These are phyloP conservation scores for Besnoitia besnoiti DNA, from an alignment of 169 alveolate species.

Conservation along the genomic window DNA sequence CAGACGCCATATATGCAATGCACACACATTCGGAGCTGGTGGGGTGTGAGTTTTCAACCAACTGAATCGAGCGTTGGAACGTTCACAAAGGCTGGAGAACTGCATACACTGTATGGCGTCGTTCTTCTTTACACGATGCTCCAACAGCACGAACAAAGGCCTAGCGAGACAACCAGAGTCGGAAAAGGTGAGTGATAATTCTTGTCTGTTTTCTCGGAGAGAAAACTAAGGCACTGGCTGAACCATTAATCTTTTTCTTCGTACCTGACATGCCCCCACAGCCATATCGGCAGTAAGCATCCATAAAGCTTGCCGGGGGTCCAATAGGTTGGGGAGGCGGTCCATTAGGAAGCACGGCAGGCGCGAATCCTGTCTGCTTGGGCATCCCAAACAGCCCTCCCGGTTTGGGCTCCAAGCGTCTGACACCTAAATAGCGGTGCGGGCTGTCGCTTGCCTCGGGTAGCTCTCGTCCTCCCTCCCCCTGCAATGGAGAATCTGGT, in stretches of 20 bases:
- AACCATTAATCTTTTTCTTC: not conserved
- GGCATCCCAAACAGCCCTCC: conserved; percentile 22
- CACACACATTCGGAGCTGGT: too few species aligned
- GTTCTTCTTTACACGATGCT: too few species aligned
- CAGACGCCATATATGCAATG: too few species aligned
- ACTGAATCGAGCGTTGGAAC: too few species aligned
- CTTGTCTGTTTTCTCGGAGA: not conserved
- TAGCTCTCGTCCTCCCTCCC: not conserved
- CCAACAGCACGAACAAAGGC: too few species aligned
- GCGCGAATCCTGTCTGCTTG: conserved; percentile 29
- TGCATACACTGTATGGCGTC: too few species aligned
- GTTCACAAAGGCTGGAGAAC: too few species aligned
- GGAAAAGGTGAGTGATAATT: not conserved
- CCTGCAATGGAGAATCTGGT: not conserved
- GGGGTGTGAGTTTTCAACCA: too few species aligned
- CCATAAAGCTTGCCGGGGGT: conserved; percentile 50
- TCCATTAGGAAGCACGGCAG: conserved; percentile 27
- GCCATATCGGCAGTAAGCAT: conserved; percentile 63
- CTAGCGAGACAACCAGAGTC: too few species aligned
- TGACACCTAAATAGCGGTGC: not conserved
- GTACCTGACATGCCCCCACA: conserved; percentile 66
- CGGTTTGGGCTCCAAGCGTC: conserved; percentile 2
- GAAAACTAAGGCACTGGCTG: not conserved
- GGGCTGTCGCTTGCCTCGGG: not conserved
- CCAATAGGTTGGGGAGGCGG: conserved; percentile 27